These are phyloP conservation scores for Tuber indicum DNA, from an alignment of 495 filamentous ascomycete species.

Conservation along the genomic window DNA sequence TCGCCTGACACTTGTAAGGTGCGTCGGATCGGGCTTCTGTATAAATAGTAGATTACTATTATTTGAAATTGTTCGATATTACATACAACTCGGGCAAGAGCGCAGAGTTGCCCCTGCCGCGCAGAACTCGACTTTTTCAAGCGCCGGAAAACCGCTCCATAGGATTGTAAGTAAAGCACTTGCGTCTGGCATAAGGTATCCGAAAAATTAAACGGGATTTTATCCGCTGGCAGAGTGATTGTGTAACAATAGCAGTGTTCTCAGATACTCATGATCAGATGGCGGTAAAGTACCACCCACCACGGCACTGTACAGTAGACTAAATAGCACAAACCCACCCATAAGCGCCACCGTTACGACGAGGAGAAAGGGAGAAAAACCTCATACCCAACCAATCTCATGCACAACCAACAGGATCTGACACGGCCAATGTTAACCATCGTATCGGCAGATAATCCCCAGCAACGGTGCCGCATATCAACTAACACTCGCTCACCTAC, in stretches of 20 bases:
- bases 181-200: too few species aligned
- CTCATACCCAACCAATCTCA: too few species aligned
- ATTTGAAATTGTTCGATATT: background rate
- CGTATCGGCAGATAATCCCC: background rate
- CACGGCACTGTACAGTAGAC: too few species aligned
- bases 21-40: background rate
- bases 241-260: too few species aligned
- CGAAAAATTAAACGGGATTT: too few species aligned
- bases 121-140: background rate
- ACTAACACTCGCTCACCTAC: background rate
- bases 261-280: too few species aligned
- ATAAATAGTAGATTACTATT: background rate
- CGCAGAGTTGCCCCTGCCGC: too few species aligned
- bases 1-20: too few species aligned
- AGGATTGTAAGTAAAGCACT: too few species aligned
- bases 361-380: too few species aligned
- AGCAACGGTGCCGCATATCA: background rate
- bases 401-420: background rate
- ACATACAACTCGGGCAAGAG: background rate
- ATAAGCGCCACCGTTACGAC: background rate
- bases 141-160: background rate
- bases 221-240: too few species aligned
- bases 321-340: background rate
- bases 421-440: background rate
- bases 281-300: background rate